Evolutionary conservation across 1,139 yeast species (phyloP), one percentile per base, ranked within the genome.

Genomic region (Meyerozyma smithsonii): DNA sequence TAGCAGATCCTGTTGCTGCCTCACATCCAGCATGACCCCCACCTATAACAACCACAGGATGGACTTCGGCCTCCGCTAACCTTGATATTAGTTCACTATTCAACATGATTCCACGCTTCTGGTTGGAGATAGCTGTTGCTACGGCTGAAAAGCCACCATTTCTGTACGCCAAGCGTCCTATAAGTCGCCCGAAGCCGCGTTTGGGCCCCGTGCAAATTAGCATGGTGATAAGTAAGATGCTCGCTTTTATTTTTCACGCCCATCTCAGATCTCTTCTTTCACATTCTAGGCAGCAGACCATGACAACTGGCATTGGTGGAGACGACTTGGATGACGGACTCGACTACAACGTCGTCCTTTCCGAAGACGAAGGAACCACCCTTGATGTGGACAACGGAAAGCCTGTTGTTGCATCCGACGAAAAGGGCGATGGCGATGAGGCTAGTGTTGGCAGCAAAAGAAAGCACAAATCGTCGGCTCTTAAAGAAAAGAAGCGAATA

Each of bases 21-120:
- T 94, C 99, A 51, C 96, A 84, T 3, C 99, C 99, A 28, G 98
- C 98, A 64, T 94, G 99, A 0, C 99, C 99, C 8, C 96, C 99
- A 3, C 99, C 99, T 18, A 94, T 79, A 3, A 94, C 92, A 1
- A 92, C 74, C 0, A 90, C 96, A 1, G 92, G 90, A 38, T 47
- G 55, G 23, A 28, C 35, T 8, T 35, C 32, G 8, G 55, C 46
- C 14, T 23, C 32, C 5, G 37, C 42, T 7, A 49, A 43, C 23
- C 43, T 41, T 11, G 36, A 28, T n/a, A 39, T 35, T 14, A 49
- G 46, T 12, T 45, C 51, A 3, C 46, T 40, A 35, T 41, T 44
- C 7, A 47, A 32, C 28, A 41, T 38, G 23, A 48, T 46, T 33
- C 38, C 36, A 20, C 51, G 36, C 30, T 14, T 26, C 17, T 26